phyloP scores from a whole-genome alignment of 345 rosid genomes.

The Syzygium jambos region DNA sequence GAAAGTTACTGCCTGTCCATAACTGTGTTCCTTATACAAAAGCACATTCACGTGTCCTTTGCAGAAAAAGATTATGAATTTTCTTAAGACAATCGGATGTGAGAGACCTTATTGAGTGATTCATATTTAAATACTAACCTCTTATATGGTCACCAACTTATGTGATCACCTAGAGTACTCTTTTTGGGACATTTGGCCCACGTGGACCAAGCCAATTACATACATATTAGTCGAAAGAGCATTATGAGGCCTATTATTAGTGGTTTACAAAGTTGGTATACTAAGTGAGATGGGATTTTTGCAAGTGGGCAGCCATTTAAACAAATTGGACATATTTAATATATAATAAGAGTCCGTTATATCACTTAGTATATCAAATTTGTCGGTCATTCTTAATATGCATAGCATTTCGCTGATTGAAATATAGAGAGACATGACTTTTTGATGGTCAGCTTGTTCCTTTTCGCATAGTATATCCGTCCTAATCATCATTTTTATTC shows the following conservation, averaged over 20 bases:
- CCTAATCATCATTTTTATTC: not conserved
- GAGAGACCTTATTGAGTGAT: not conserved
- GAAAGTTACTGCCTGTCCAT: too few species aligned
- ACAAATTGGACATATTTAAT: not conserved
- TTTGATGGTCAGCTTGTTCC: not conserved
- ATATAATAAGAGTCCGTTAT: not conserved
- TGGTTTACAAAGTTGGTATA: not conserved
- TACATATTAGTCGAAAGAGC: not conserved
- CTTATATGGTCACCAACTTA: not conserved
- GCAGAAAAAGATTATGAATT: too few species aligned
- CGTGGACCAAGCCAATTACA: not conserved
- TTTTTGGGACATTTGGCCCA: rapidly evolving
- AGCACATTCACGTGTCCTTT: not conserved
- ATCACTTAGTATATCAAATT: not conserved
- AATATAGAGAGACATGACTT: not conserved
- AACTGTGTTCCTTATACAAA: not conserved
- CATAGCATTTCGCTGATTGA: not conserved
- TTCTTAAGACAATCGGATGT: rapidly evolving
- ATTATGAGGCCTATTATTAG: not conserved
- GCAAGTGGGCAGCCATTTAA: not conserved
- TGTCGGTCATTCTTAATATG: not conserved
- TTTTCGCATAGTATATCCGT: not conserved
- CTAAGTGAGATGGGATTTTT: not conserved
- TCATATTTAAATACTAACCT: not conserved
- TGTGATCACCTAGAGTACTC: not conserved